Evolutionary conservation across 768 basidiomycete genomes (phyloP).

Genomic region (Mycena leptocephala): DNA sequence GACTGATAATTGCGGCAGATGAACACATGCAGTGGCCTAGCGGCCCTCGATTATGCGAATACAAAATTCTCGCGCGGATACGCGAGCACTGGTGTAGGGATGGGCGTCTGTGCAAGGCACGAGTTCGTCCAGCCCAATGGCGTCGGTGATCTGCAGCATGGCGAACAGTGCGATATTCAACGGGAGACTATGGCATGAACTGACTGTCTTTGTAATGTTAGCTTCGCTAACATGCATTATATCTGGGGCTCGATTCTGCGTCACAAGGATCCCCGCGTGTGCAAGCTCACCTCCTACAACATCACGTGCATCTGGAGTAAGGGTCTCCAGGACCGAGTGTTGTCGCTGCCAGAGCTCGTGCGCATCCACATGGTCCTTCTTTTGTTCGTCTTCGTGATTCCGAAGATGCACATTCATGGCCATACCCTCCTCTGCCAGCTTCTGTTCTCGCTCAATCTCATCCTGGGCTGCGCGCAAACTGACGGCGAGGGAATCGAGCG

Average conservation of each 20-base stretch:
- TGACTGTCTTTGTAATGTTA: not conserved
- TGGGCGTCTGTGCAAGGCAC: too few species aligned
- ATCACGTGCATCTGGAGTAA: not conserved
- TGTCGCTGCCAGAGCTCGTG: too few species aligned
- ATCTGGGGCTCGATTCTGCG: not conserved
- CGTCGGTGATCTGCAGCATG: not conserved
- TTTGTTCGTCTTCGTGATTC: too few species aligned
- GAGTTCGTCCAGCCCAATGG: too few species aligned
- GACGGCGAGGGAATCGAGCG: not conserved
- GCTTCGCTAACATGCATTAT: not conserved
- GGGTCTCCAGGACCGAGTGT: constrained; percentile 26
- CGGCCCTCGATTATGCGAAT: too few species aligned
- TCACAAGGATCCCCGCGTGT: not conserved
- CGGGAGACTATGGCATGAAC: not conserved
- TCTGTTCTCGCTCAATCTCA: not conserved
- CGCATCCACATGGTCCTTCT: too few species aligned
- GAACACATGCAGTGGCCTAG: too few species aligned
- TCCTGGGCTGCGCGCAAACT: not conserved
- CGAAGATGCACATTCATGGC: constrained; percentile 34
- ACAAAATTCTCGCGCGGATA: too few species aligned
- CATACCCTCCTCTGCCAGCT: constrained; percentile 26
- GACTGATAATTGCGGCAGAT: not conserved
- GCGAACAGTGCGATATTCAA: not conserved
- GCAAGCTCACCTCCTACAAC: not conserved
- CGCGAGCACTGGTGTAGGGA: too few species aligned